These are phyloP conservation scores for Schizothecium vesticola DNA, from an alignment of 495 filamentous ascomycete genomes.

Conservation along the genomic window DNA sequence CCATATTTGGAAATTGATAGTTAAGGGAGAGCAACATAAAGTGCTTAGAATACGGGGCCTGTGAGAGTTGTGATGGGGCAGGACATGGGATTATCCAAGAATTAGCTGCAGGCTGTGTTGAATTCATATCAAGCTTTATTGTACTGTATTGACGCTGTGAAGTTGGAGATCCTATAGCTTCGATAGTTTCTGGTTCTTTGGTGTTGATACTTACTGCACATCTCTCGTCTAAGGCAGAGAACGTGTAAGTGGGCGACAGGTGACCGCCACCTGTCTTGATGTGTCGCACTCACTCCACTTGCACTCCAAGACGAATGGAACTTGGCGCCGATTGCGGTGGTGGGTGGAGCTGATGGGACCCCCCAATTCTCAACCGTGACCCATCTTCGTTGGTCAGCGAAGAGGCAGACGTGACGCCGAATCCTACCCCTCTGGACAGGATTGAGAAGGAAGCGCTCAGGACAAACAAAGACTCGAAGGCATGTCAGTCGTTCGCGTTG, in stretches of 20 bases:
- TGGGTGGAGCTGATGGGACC: neutral
- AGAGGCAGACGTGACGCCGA: neutral
- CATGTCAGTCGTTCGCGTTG: slow-evolving; percentile 30
- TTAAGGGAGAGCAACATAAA: neutral
- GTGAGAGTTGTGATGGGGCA: too few species aligned
- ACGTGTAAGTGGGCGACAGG: neutral
- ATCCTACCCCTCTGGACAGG: neutral
- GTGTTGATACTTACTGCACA: too few species aligned
- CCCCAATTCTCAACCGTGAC: neutral
- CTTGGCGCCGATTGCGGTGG: neutral
- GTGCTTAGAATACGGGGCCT: neutral
- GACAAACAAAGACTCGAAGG: neutral
- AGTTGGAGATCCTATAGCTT: too few species aligned
- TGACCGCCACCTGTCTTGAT: neutral
- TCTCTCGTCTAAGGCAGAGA: neutral
- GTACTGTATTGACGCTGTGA: too few species aligned
- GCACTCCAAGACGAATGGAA: neutral
- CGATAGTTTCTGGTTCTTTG: too few species aligned
- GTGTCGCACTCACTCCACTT: neutral
- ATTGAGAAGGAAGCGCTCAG: neutral
- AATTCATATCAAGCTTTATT: too few species aligned
- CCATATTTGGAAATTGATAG: neutral
- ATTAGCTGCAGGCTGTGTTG: too few species aligned
- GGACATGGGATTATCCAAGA: too few species aligned
- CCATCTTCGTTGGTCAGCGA: neutral